Evolutionary conservation across 2,329 filamentous ascomycete genomes (phyloP).

Genomic region (Delphinella strobiligena): DNA sequence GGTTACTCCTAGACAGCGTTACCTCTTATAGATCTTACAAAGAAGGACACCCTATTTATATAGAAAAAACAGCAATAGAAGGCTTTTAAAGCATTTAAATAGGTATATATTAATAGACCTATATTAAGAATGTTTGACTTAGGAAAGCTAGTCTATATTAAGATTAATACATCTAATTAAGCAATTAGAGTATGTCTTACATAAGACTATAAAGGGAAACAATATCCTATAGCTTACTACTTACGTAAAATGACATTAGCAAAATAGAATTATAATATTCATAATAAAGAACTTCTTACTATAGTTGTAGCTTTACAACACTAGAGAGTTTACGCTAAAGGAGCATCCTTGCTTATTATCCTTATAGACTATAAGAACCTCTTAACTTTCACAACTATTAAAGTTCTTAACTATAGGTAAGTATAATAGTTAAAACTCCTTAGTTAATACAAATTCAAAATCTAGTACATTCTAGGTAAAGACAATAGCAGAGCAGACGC

Average conservation of each 20-base stretch:
- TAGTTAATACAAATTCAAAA: constrained; percentile 10
- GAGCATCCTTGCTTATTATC: constrained; percentile 8
- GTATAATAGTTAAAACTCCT: constrained; percentile 9
- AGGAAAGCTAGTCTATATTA: constrained; percentile 2
- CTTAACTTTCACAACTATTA: constrained; percentile 10
- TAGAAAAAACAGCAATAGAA: constrained; percentile 5
- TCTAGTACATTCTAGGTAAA: constrained; percentile 10
- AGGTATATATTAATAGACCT: not conserved
- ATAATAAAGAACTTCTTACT: constrained; percentile 4
- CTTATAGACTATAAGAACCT: constrained; percentile 11
- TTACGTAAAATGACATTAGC: constrained; percentile 9
- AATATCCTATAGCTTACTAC: constrained; percentile 11
- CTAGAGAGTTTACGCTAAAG: constrained; percentile 11
- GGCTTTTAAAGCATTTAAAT: constrained; percentile 1
- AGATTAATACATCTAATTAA: not conserved
- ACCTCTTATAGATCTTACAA: constrained; percentile 8
- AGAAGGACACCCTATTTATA: constrained; percentile 7
- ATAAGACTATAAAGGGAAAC: constrained; percentile 7
- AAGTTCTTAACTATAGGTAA: constrained; percentile 8
- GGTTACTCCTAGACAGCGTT: constrained; percentile 9
- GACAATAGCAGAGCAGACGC: constrained; percentile 9
- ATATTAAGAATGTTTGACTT: constrained; percentile 8
- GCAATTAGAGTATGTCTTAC: constrained; percentile 1
- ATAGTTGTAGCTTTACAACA: constrained; percentile 7
- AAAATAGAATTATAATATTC: constrained; percentile 12